phyloP scores from a whole-genome alignment of 495 filamentous ascomycete species.

The Trichocladium antarcticum region DNA sequence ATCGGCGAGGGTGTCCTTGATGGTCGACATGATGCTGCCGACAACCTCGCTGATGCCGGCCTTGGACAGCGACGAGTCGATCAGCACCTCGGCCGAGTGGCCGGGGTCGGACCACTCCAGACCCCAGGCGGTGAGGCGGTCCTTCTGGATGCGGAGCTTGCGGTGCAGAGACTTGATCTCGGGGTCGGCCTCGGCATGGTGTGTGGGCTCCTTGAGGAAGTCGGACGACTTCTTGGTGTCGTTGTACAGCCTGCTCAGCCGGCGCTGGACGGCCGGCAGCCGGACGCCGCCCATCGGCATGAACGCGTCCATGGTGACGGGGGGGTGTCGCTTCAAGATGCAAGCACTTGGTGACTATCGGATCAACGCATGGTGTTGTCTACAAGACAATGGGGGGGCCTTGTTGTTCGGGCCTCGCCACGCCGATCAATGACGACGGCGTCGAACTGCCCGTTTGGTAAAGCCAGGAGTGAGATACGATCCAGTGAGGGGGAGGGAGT shows the following conservation, averaged over 20 bases:
- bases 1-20: slow-evolving; percentile 76
- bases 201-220: slow-evolving; percentile 62
- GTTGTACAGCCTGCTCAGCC: slow-evolving; percentile 80
- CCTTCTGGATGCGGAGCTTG: slow-evolving; percentile 55
- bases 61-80: slow-evolving; percentile 72
- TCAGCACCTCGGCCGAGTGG: slow-evolving; percentile 51
- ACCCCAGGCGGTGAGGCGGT: slow-evolving; percentile 76
- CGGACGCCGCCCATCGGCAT: slow-evolving; percentile 36
- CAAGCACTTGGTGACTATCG: too few species aligned
- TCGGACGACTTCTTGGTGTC: slow-evolving; percentile 86
- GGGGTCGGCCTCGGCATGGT: slow-evolving; percentile 43
- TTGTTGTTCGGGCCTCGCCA: too few species aligned
- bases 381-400: too few species aligned
- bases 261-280: slow-evolving; percentile 47
- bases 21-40: slow-evolving; percentile 76
- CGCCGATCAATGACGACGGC: too few species aligned
- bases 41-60: slow-evolving; percentile 82
- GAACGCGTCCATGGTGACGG: slow-evolving; percentile 36
- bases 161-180: slow-evolving; percentile 46
- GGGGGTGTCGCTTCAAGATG: too few species aligned
- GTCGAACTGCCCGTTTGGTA: too few species aligned
- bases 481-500: too few species aligned
- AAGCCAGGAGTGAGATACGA: too few species aligned
- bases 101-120: slow-evolving; percentile 74
- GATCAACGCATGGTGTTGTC: too few species aligned